A percentile compares a stretch with the other conserved stretches of the same genome.
Evolutionary conservation across 768 basidiomycete genomes (phyloP).

Genomic region (Collybia sp.): DNA sequence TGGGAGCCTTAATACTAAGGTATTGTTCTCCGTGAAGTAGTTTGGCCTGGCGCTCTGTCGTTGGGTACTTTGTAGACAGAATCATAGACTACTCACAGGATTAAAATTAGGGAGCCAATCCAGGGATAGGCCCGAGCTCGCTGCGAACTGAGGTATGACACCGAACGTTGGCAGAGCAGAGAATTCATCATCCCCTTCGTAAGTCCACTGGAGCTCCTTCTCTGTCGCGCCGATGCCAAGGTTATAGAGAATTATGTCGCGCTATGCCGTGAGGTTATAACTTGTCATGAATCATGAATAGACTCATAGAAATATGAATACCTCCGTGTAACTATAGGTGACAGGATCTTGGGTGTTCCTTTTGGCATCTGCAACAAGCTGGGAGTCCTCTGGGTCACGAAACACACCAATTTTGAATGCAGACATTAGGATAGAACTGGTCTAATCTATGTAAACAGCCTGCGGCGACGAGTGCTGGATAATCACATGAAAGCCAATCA

Average conservation of each 20-base stretch:
- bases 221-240: conserved; percentile 92
- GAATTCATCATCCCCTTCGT: conserved; percentile 86
- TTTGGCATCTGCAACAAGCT: conserved; percentile 82
- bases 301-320: conserved; percentile 8
- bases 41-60: conserved; percentile 57
- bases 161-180: conserved; percentile 89
- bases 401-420: conserved; percentile 46
- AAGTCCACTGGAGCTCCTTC: conserved; percentile 88
- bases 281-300: not conserved
- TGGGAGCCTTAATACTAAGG: conserved; percentile 77
- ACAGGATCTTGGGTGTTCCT: conserved; percentile 41
- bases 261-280: conserved; percentile 21
- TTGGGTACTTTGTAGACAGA: not conserved
- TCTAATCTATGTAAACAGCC: no score
- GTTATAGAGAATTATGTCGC: conserved; percentile 93
- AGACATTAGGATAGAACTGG: conserved; percentile 19
- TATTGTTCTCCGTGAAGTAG: conserved; percentile 98
- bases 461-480: no score
- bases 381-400: conserved; percentile 76
- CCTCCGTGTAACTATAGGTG: conserved; percentile 76
- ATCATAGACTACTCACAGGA: conserved; percentile 51
- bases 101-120: conserved; percentile 96
- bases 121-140: conserved; percentile 60
- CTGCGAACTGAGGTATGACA: conserved; percentile 86
- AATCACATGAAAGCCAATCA: conserved; percentile 19